Base-by-base conservation (phyloP, 2,329 filamentous ascomycete species). In the Trichoderma sp. region DNA sequence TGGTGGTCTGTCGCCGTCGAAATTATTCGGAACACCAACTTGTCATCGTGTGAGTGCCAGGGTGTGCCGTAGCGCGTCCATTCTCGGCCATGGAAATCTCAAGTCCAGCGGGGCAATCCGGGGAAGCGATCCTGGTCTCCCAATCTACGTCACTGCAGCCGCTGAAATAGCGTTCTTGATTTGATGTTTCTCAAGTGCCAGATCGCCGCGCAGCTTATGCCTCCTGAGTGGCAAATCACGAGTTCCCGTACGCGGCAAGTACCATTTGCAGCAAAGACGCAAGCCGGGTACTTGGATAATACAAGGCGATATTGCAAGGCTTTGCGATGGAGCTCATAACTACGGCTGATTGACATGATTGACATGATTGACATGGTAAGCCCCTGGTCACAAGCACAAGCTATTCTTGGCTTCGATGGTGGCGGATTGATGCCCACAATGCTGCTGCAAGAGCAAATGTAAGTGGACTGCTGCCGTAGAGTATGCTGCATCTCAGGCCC, bases 61-160 rank as follows among this genome's bases (percentile, higher is more conserved):
- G 45, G 45, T 4, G n/a, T 50, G 3, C 29, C 6, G 69, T 73
- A 38, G 24, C 60, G 29, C 9, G 38, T n/a, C 71, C 29, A 73
- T 56, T 53, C 29, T 24, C 2, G 31, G 62, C 31, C 18, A 56
- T 24, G 21, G 21, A 24, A 24, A 56, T 24, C 14, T 21, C 21
- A 56, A 56, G 50, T 14, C 11, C 50, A 56, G 71, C 62, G 71
- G 71, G 71, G 71, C 71, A 66, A 66, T 74, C 71, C 62, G 71
- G 71, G 71, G 71, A 74, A 74, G 71, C 33, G 31, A 29, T 29
- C 53, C 45, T 41, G 21, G 29, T 38, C 45, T 38, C 45, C 18
- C 11, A 35, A 71, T 71, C 62, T 53, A 74, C 71, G 71, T 74
- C 71, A 74, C 71, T 29, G 62, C 45, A 66, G 62, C 59, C 60